These are phyloP conservation scores for Xylaria venustula DNA, from an alignment of 495 filamentous ascomycete genomes.

Conservation along the genomic window DNA sequence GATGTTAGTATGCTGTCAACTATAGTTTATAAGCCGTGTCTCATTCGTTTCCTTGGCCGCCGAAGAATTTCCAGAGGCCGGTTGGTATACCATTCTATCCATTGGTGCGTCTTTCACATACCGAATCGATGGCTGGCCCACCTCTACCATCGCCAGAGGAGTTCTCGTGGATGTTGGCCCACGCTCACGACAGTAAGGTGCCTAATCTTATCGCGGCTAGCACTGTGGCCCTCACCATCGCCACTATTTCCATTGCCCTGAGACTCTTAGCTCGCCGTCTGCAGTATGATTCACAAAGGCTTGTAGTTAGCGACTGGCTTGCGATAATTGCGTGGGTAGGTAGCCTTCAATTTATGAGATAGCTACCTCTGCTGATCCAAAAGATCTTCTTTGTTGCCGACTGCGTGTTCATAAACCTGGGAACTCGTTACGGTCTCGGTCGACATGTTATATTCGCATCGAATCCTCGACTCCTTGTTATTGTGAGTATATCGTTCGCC, in stretches of 20 bases:
- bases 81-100: no score
- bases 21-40: no score
- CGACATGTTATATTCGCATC: neutral
- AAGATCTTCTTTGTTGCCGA: neutral
- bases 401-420: no score
- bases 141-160: neutral
- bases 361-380: neutral
- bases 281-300: neutral
- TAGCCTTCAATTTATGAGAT: neutral
- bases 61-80: no score
- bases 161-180: neutral
- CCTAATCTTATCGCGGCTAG: neutral
- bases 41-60: no score
- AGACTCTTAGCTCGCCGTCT: neutral
- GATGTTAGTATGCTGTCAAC: no score
- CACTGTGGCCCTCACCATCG: neutral
- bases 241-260: neutral
- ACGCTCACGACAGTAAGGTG: neutral
- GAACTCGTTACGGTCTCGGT: neutral
- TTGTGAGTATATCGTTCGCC: no score
- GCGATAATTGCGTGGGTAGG: neutral
- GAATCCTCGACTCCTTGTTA: neutral
- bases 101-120: no score
- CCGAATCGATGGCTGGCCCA: neutral
- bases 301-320: neutral